Conservation (phyloP, 1,284 basidiomycete species). For the Cutaneotrichosporon daszewskae region DNA sequence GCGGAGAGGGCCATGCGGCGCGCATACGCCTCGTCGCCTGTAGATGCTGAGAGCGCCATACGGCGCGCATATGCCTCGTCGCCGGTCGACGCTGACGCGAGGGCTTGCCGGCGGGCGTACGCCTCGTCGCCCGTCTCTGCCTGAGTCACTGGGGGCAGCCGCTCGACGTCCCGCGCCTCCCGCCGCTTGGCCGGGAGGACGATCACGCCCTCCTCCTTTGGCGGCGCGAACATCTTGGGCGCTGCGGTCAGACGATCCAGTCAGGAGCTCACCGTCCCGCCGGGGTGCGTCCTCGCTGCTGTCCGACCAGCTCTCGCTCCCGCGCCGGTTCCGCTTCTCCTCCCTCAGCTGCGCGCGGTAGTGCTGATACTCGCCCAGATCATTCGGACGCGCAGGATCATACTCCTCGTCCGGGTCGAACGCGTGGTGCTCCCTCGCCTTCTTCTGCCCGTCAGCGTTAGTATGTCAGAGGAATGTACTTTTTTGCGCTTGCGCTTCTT, state of each 20-base stretch:
- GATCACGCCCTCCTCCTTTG: constrained; percentile 26
- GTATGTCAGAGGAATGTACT: too few species aligned
- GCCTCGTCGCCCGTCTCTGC: constrained; percentile 20
- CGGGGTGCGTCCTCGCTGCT: constrained; percentile 42
- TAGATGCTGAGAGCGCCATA: constrained; percentile 21
- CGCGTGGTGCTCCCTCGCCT: too few species aligned
- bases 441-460: too few species aligned
- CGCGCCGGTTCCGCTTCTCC: too few species aligned
- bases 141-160: neutral
- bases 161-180: neutral
- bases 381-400: constrained; percentile 46
- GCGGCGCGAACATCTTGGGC: constrained; percentile 43
- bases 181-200: neutral
- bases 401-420: constrained; percentile 46
- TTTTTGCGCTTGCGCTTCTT: too few species aligned
- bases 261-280: constrained; percentile 34
- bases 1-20: constrained; percentile 26
- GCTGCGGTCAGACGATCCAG: constrained; percentile 21
- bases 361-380: constrained; percentile 44
- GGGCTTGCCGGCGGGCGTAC: constrained; percentile 21
- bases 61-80: constrained; percentile 31
- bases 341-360: constrained; percentile 37
- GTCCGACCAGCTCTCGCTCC: constrained; percentile 26
- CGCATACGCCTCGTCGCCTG: constrained; percentile 41
- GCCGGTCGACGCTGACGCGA: too few species aligned